Percentiles rank a stretch among this genome's conserved stretches.
These are phyloP conservation scores for Neocallimastix lanati DNA, from an alignment of 192 early-diverging fungal species.

Conservation along the genomic window DNA sequence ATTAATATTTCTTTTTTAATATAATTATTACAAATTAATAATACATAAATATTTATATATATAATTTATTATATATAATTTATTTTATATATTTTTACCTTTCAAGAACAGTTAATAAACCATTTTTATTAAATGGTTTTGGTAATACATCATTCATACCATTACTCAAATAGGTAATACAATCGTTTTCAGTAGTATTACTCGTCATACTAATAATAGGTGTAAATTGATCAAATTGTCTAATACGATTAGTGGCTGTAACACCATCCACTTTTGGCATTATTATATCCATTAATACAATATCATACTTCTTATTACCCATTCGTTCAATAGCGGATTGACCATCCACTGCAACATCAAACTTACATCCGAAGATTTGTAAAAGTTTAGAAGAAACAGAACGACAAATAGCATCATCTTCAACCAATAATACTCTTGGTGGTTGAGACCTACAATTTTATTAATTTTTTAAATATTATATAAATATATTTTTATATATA, in stretches of 20 bases:
- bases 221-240: constrained; percentile 46
- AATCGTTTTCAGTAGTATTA: constrained; percentile 41
- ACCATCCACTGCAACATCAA: constrained; percentile 52
- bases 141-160: constrained; percentile 60
- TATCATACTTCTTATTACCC: constrained; percentile 41
- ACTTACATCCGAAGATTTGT: constrained; percentile 42
- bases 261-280: constrained; percentile 58
- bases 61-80: too few species aligned
- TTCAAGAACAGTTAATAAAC: constrained; percentile 29
- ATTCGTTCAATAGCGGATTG: constrained; percentile 42
- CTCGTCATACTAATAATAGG: constrained; percentile 64
- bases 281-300: constrained; percentile 59
- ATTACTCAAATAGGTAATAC: constrained; percentile 40
- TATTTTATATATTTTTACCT: too few species aligned
- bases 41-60: too few species aligned
- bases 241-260: constrained; percentile 44
- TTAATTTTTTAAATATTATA: too few species aligned
- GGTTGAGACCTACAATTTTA: constrained; percentile 20
- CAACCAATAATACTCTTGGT: constrained; percentile 43
- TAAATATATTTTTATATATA: too few species aligned
- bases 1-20: too few species aligned
- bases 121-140: constrained; percentile 42
- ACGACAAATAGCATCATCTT: constrained; percentile 47
- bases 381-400: constrained; percentile 26
- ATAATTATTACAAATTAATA: too few species aligned